Evolutionary conservation across 768 basidiomycete genomes (phyloP).

Genomic region (Ramaria sp.): DNA sequence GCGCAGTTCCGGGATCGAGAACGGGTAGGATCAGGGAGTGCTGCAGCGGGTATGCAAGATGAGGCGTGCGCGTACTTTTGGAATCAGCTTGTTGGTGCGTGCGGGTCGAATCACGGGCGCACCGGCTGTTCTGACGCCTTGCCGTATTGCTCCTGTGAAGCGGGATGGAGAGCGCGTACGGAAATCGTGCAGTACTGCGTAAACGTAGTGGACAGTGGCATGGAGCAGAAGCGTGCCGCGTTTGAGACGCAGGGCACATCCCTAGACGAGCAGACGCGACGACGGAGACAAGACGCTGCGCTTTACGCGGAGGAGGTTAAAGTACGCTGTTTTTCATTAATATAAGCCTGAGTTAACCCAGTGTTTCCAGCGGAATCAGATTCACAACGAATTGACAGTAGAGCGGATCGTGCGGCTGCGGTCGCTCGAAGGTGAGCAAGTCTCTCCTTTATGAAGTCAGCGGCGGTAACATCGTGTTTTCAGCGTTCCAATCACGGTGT

Average conservation of each 20-base stretch:
- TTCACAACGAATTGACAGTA: constrained; percentile 63
- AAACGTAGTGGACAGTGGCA: constrained; percentile 52
- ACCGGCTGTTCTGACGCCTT: background rate
- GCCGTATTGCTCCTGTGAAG: constrained; percentile 13
- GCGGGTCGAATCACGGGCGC: constrained; percentile 11
- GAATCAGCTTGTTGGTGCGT: constrained; percentile 69
- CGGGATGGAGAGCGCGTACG: constrained; percentile 59
- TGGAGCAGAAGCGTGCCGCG: constrained; percentile 42
- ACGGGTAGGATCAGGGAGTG: constrained; percentile 31
- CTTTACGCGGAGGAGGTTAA: constrained; percentile 62
- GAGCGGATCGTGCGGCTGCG: constrained; percentile 63
- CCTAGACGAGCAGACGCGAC: constrained; percentile 9
- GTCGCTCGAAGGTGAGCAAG: constrained; percentile 53
- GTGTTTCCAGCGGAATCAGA: constrained; percentile 48
- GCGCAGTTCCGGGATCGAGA: constrained; percentile 69
- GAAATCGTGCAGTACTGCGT: constrained; percentile 72
- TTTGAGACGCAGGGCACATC: constrained; percentile 23
- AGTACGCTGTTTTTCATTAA: constrained; percentile 28
- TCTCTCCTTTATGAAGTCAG: constrained; percentile 2
- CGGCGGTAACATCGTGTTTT: constrained; percentile 6
- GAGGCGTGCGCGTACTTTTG: constrained; percentile 69
- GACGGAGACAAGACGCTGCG: constrained; percentile 43
- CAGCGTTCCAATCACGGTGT: constrained; percentile 74
- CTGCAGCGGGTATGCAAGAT: constrained; percentile 44
- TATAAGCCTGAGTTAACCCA: constrained; percentile 9